Base-by-base conservation (phyloP, 495 filamentous ascomycete genomes). In the Parachaetomium inaequale region DNA sequence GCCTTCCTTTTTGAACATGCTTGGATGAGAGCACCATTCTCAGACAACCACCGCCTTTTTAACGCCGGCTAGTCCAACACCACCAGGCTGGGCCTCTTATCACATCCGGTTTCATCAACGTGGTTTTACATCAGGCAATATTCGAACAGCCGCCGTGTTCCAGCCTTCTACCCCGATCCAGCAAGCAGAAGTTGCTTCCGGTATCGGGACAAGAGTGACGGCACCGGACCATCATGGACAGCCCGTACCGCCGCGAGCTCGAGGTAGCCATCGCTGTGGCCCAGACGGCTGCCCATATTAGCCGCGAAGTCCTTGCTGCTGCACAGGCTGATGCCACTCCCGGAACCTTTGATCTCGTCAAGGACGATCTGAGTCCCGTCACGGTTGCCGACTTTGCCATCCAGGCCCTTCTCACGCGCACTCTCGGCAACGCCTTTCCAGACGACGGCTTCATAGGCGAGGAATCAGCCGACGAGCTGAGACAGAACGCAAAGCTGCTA, bases 311-410 rank as follows among this genome's bases (percentile, higher is more conserved):
- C 23, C 66, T 78, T 52, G 8, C 66, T 17, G 65, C 66, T 28
- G 54, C 50, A 25, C 61, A 70, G 55, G 66, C 52, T 40, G 58
- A 64, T 29, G 34, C 38, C 45, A 28, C 32, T 2, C 25, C 32
- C 4, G 61, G 25, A 11, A 29, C 28, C 32, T 63, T 63, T 4
- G 61, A 58, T 46, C 29, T 71, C 23, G 70, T 73, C 51, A 89
- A 89, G 66, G 78, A 75, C 58, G 85, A 89, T 64, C 71, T 78
- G 8, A 83, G 78, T 28, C 84, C 85, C 7, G 85, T 88, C 29
- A 88, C 86, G 2, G 78, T 88, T n/a, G 85, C 83, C 67, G 86
- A 89, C 64, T 88, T 87, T 65, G 85, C 83, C 56, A 82, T 86
- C 43, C 86, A 89, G 69, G 83, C 85, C 21, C 73, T 87, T 4